Conservation (phyloP, 1,284 basidiomycete genomes). For the Hortiboletus rubellus region DNA sequence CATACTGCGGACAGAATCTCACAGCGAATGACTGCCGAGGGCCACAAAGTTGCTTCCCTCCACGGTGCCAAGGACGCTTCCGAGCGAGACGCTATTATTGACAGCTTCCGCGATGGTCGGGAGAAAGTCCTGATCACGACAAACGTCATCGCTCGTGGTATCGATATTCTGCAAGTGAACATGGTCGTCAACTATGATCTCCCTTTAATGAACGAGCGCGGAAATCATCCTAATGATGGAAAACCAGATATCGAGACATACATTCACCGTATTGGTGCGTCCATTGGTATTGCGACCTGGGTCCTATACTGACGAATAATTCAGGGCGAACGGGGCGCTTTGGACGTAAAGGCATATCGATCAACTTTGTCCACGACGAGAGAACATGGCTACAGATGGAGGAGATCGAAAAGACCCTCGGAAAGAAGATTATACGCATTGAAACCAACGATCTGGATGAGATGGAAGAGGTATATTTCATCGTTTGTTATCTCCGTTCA, state of each 20-base stretch:
- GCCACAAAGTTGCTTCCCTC: conserved; percentile 94
- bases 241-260: conserved; percentile 95
- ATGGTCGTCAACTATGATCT: conserved; percentile 99
- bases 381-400: conserved; percentile 85
- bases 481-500: not conserved
- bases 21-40: conserved; percentile 86
- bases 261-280: conserved; percentile 93
- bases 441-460: conserved; percentile 83
- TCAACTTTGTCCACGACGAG: conserved; percentile 93
- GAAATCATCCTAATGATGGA: conserved; percentile 46
- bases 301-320: conserved; percentile 4
- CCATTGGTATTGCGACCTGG: not conserved
- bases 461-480: conserved; percentile 76
- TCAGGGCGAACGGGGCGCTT: conserved; percentile 93
- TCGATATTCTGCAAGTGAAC: conserved; percentile 99
- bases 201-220: conserved; percentile 77
- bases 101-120: conserved; percentile 93
- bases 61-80: conserved; percentile 91
- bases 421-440: conserved; percentile 76
- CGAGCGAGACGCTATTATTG: conserved; percentile 92
- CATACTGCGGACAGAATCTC: conserved; percentile 94
- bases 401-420: conserved; percentile 75
- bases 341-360: conserved; percentile 93
- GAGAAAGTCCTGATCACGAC: conserved; percentile 99
- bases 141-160: conserved; percentile 97